These are phyloP conservation scores for Chrysopogon serrulatus DNA, from an alignment of 176 grass and related monocot genomes.

Conservation along the genomic window DNA sequence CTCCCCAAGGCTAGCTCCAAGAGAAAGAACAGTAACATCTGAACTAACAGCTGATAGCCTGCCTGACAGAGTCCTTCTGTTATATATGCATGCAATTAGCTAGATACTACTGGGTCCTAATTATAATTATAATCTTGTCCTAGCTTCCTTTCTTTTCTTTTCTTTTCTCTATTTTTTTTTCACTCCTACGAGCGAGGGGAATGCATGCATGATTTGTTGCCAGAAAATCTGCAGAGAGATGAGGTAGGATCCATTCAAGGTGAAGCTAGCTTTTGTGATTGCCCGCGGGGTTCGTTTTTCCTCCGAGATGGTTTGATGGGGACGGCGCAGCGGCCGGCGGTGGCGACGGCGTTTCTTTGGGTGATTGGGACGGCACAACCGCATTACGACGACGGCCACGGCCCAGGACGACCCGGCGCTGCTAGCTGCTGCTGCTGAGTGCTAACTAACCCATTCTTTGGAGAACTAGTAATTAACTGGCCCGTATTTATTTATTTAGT, in stretches of 20 bases:
- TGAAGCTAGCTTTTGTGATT: neutral
- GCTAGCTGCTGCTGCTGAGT: too few species aligned
- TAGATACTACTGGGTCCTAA: neutral
- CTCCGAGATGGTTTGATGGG: neutral
- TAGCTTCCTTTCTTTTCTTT: neutral
- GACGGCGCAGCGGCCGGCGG: slow-evolving; percentile 31
- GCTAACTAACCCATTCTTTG: too few species aligned
- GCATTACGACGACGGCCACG: neutral
- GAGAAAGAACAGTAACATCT: neutral
- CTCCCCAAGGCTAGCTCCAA: neutral
- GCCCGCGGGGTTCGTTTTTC: neutral
- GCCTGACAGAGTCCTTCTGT: neutral
- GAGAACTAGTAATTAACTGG: too few species aligned
- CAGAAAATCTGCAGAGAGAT: neutral
- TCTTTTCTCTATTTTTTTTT: neutral
- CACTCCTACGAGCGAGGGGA: neutral
- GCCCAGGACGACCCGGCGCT: neutral
- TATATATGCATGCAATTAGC: neutral
- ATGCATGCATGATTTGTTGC: neutral
- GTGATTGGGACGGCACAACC: slow-evolving; percentile 38
- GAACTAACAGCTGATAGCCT: neutral
- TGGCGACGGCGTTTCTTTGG: slow-evolving; percentile 16
- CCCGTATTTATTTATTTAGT: too few species aligned
- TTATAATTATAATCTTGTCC: neutral
- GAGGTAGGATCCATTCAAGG: too few species aligned